Percentiles rank a stretch among this genome's conserved stretches.
These are phyloP conservation scores for Allium cepa DNA, from an alignment of 106 monocot species.

Conservation along the genomic window DNA sequence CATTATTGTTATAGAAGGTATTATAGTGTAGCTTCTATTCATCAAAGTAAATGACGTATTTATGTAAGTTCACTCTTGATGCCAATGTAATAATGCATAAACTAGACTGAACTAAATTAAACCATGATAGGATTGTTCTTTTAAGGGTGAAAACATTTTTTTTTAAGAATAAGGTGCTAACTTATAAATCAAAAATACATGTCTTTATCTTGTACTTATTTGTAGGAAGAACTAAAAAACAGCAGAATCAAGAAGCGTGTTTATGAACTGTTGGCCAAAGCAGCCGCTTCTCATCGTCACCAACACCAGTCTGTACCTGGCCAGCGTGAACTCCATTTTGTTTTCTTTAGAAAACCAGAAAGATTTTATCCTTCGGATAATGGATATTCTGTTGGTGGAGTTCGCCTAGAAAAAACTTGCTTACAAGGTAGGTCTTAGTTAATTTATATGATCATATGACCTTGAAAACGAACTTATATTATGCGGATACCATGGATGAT, in stretches of 20 bases:
- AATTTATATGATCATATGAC: not conserved
- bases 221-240: constrained; percentile 76
- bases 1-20: too few relatives aligned
- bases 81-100: too few relatives aligned
- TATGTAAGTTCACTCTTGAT: too few relatives aligned
- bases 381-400: constrained; percentile 34
- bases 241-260: constrained; percentile 76
- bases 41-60: too few relatives aligned
- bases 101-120: too few relatives aligned
- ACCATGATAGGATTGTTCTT: too few relatives aligned
- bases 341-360: constrained; percentile 81
- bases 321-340: constrained; percentile 70
- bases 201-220: not conserved
- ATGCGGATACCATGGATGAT: not conserved
- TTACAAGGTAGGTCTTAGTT: constrained; percentile 45
- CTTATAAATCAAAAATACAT: too few relatives aligned
- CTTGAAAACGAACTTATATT: not conserved
- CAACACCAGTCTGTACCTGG: constrained; percentile 18
- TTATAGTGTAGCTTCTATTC: too few relatives aligned
- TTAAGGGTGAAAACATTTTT: too few relatives aligned
- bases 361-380: constrained; percentile 60
- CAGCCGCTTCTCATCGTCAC: constrained; percentile 29
- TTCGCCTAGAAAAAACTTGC: constrained; percentile 72
- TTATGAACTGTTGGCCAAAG: constrained; percentile 71
- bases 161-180: too few relatives aligned